Base-by-base conservation (phyloP, 179 eudicot species). In the Silene noctiflora region DNA sequence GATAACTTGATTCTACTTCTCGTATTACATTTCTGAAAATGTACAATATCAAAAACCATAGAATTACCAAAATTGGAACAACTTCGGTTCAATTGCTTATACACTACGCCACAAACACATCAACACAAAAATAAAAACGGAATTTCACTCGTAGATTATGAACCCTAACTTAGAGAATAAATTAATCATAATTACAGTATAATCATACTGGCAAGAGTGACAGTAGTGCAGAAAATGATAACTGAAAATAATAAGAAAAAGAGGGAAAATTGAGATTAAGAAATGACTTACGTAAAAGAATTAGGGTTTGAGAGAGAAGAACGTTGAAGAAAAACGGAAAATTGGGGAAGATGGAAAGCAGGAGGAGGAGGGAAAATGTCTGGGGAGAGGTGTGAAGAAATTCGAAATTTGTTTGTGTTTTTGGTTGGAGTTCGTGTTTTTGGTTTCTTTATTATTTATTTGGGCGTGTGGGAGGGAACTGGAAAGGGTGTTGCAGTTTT, bases 341-440 rank as follows among this genome's bases (percentile, higher is more conserved):
- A 44, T 44, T 44, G 51, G 51, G 51, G 51, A 11, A 44, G 13
- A 44, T 10, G 51, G 13, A 11, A 44, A 44, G 13, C 51, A 10
- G 10, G 39, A 64, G 69, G 39, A 64, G 69, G 69, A 65, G 69
- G 69, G 69, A 65, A 65, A 65, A 4, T 65, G 6, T 31, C 0
- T 8, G 8, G 11, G 44, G 35, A 65, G 69, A 16, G 42, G 25
- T 11, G 20, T 0, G 7, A 6, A 65, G 44, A 10, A 65, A 65
- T 65, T 65, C 69, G 69, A 44, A 65, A 65, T 65, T 65, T 65
- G 20, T 29, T 29, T 33, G 51, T 44, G 14, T 44, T 9, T 44
- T 44, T 44, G 3, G 51, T 44, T 44, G 51, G 51, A 44, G 51
- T 44, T 44, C 51, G 51, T 44, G 51, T 42, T 42, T 44, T 44